A percentile compares a stretch with the other conserved stretches of the same genome.
Evolutionary conservation across 2,329 filamentous ascomycete genomes (phyloP).

Genomic region (Pseudogymnoascus sp.): DNA sequence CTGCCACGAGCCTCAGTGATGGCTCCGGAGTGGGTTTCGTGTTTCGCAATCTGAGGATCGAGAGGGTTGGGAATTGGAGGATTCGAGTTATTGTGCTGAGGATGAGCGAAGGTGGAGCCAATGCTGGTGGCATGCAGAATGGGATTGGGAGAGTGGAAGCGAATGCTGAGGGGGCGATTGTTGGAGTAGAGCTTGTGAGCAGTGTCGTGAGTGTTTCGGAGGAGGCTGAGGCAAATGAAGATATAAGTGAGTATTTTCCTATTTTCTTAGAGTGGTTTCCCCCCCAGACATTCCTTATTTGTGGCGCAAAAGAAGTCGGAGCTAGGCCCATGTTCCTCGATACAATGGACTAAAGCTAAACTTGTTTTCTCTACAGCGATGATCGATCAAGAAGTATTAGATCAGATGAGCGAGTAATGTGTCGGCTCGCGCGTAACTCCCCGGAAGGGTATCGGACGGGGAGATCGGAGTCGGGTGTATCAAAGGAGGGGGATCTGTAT

Average conservation of each 20-base stretch:
- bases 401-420: not conserved
- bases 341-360: not conserved
- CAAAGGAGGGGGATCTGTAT: not conserved
- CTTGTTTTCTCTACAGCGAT: not conserved
- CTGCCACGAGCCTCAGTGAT: not conserved
- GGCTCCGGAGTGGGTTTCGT: slow-evolving; percentile 2
- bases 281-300: not conserved
- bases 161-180: not conserved
- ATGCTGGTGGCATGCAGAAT: not conserved
- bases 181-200: slow-evolving; percentile 1
- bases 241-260: slow-evolving; percentile 6
- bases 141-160: not conserved
- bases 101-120: not conserved
- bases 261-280: not conserved
- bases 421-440: not conserved
- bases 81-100: not conserved
- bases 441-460: not conserved
- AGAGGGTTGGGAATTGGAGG: not conserved
- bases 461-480: not conserved
- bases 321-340: not conserved
- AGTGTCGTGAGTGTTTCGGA: not conserved
- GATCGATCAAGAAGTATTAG: not conserved
- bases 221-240: not conserved
- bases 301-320: not conserved
- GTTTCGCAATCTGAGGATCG: not conserved